These are phyloP conservation scores for Tuber indicum DNA, from an alignment of 495 filamentous ascomycete genomes.

Conservation along the genomic window DNA sequence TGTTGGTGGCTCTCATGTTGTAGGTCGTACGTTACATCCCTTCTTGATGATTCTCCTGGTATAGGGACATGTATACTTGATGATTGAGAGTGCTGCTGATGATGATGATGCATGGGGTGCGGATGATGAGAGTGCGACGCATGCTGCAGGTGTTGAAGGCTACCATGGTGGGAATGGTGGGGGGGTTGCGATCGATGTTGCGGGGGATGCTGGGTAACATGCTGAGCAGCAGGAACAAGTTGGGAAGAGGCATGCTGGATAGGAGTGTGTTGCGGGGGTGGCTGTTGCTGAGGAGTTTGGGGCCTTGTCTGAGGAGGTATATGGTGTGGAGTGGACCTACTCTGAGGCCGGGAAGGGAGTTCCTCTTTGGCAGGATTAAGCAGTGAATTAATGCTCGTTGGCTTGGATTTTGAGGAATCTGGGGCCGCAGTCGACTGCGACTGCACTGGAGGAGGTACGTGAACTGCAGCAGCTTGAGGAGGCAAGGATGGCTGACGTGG, in stretches of 20 bases:
- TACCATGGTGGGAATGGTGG: conserved; percentile 14
- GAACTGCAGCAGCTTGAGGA: conserved; percentile 22
- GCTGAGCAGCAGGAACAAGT: conserved; percentile 11
- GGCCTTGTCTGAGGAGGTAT: conserved; percentile 18
- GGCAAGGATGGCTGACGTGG: conserved; percentile 18
- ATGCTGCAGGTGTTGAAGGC: conserved; percentile 14
- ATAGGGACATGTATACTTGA: conserved; percentile 23
- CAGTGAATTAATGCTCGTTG: conserved; percentile 36
- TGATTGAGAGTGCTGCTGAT: not conserved
- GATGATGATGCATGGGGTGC: conserved; percentile 5
- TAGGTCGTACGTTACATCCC: conserved; percentile 25
- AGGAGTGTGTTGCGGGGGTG: conserved; percentile 8
- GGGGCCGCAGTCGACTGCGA: conserved; percentile 12
- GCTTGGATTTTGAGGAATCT: conserved; percentile 25
- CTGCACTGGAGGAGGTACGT: conserved; percentile 13
- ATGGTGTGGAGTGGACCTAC: conserved; percentile 11
- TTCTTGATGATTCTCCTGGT: conserved; percentile 22
- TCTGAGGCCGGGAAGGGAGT: conserved; percentile 30
- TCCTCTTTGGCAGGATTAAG: conserved; percentile 38
- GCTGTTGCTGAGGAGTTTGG: conserved; percentile 20
- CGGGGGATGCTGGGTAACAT: conserved; percentile 6
- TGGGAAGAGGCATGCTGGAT: conserved; percentile 13
- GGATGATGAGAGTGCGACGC: conserved; percentile 16
- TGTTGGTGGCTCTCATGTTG: conserved; percentile 22
- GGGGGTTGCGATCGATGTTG: not conserved